Base-by-base conservation (phyloP, 306 rosid species). In the Dryas drummondii region DNA sequence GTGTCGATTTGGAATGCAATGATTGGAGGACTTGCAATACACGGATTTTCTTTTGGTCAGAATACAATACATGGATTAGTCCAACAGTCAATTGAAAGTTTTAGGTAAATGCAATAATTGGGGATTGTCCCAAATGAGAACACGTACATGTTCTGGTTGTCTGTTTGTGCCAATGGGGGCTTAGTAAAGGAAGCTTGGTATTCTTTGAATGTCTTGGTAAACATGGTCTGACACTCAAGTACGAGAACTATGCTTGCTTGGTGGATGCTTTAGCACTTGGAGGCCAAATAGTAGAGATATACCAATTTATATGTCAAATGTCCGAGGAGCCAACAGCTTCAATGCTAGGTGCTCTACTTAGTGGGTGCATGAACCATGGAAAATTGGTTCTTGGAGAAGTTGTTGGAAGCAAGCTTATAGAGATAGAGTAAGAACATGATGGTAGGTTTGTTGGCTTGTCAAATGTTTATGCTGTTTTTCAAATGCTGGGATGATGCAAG, bases 161-260 rank as follows among this genome's bases (percentile, higher is more conserved):
- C 84, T 71, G 87, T 90, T 37, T 92, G 96, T 77, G 90, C 96
- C 62, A 93, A 89, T 88, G 93, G 91, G 74, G 93, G 97, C 4
- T 82, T 85, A 47, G 91, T 92, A 26, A 82, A 79, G 72, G 84
- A 89, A 78, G 97, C 91, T 41, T 91, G 93, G 96, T 52, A 80
- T 80, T 88, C 82, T 88, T 92, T 81, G 88, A 84, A 66, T 80
- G 88, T 64, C 89, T 85, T 70, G 48, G 71, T 71, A 79, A 78
- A 78, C 74, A 59, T 49, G 89, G 89, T 62, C 80, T 81, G 90
- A 74, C 74, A 53, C 91, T 88, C 58, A 81, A 79, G 78, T 78
- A 61, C 10, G 93, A 92, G 75, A 93, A 92, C 65, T 92, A 57
- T 79, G 96, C 96, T 78, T 88, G 93, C 82, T 79, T 92, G 96